A percentile compares a stretch with the other conserved stretches of the same genome.
phyloP scores from a whole-genome alignment of 2,329 filamentous ascomycete genomes.

The Lachnellula arida region DNA sequence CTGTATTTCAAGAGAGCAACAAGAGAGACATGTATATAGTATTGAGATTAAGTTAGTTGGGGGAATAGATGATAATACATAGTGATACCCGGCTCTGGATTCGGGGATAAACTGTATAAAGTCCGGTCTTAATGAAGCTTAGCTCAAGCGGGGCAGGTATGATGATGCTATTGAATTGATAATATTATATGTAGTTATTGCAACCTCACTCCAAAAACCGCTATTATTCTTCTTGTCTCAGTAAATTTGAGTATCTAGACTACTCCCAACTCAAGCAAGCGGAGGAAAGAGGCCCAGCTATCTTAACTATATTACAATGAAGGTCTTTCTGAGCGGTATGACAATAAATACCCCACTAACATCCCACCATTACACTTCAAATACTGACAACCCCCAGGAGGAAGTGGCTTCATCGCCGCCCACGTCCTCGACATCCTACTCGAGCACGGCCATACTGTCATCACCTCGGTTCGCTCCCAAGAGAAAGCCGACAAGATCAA shows the following conservation, averaged over 20 bases:
- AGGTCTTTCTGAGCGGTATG: constrained; percentile 23
- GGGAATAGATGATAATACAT: neutral
- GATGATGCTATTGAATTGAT: too few species aligned
- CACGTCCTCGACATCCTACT: constrained; percentile 47
- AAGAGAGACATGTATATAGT: constrained; percentile 9
- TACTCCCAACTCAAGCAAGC: too few species aligned
- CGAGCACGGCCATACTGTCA: constrained; percentile 34
- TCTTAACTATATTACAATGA: constrained; percentile 9
- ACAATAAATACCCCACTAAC: constrained; percentile 8
- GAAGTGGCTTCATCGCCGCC: constrained; percentile 50
- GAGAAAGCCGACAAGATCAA: constrained; percentile 44
- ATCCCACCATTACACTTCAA: constrained; percentile 9
- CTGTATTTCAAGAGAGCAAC: neutral
- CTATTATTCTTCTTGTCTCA: too few species aligned
- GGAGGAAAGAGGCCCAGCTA: neutral
- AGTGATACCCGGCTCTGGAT: neutral
- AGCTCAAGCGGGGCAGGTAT: too few species aligned
- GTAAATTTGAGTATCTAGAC: too few species aligned
- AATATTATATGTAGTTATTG: too few species aligned
- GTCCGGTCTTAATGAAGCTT: too few species aligned
- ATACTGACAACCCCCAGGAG: constrained; percentile 33
- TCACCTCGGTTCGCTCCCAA: constrained; percentile 44
- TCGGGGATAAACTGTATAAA: too few species aligned
- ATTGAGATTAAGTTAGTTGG: neutral
- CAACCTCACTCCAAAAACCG: too few species aligned